phyloP scores from a whole-genome alignment of 2,329 filamentous ascomycete species.

The Alternaria postmessia region DNA sequence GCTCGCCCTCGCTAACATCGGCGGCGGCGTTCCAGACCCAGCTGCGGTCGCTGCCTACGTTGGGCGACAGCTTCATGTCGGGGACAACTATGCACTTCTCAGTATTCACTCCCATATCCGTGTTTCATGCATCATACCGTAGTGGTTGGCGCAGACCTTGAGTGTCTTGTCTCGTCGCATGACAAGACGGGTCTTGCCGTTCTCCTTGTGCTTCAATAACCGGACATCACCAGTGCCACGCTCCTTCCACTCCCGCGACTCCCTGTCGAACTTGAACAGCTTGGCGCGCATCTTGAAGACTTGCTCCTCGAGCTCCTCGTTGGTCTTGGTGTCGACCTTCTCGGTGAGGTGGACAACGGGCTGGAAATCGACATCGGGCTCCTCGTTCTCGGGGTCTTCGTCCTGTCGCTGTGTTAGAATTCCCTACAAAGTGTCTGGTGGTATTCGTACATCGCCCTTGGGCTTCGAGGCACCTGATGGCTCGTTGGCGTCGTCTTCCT shows the following conservation, averaged over 20 bases:
- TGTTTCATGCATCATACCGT: conserved; percentile 69
- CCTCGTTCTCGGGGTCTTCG: conserved; percentile 84
- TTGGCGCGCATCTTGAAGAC: conserved; percentile 99
- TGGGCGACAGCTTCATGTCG: conserved; percentile 98
- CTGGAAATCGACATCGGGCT: conserved; percentile 95
- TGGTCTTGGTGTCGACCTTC: conserved; percentile 96
- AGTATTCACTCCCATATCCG: conserved; percentile 27
- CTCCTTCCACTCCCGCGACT: conserved; percentile 98
- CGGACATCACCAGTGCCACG: conserved; percentile 95
- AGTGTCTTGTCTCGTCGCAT: conserved; percentile 99
- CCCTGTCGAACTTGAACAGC: conserved; percentile 97
- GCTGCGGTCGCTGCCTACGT: conserved; percentile 96
- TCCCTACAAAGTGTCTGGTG: neutral
- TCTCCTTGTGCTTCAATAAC: conserved; percentile 98
- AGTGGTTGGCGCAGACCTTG: conserved; percentile 99
- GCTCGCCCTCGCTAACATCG: conserved; percentile 97
- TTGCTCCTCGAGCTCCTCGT: conserved; percentile 98
- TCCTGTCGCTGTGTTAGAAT: conserved; percentile 56
- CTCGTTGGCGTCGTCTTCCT: conserved; percentile 75
- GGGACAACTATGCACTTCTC: conserved; percentile 74
- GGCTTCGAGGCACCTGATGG: conserved; percentile 80
- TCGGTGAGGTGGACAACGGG: conserved; percentile 95
- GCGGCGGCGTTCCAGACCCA: conserved; percentile 99
- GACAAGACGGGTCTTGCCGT: conserved; percentile 94
- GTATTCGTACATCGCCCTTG: conserved; percentile 54